Percentiles rank a stretch among this genome's conserved stretches.
Evolutionary conservation across 2,329 filamentous ascomycete genomes (phyloP).

Genomic region (Penicillium frequentans): DNA sequence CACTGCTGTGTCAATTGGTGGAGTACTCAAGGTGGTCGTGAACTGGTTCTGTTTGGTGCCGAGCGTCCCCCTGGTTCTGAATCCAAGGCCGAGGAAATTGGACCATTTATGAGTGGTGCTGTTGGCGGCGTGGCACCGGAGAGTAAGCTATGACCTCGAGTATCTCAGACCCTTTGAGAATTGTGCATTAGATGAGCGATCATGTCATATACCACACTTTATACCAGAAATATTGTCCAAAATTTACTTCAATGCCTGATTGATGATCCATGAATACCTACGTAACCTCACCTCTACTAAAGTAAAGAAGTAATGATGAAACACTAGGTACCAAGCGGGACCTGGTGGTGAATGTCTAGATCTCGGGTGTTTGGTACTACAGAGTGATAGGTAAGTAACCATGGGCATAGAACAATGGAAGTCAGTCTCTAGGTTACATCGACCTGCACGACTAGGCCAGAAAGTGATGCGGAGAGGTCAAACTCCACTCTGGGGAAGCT

Average conservation of each 20-base stretch:
- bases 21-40: constrained; percentile 64
- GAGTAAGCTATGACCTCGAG: constrained; percentile 50
- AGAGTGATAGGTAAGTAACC: background rate
- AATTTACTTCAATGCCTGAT: background rate
- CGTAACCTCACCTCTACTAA: no score
- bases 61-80: constrained; percentile 13
- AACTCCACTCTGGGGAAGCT: background rate
- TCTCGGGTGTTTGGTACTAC: background rate
- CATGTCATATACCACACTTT: constrained; percentile 4
- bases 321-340: background rate
- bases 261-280: no score
- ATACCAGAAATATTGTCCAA: background rate
- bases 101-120: constrained; percentile 58
- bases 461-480: constrained; percentile 3
- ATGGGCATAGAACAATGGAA: background rate
- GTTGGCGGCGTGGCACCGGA: constrained; percentile 39
- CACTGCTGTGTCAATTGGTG: constrained; percentile 83
- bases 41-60: constrained; percentile 53
- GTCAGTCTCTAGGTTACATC: constrained; percentile 5
- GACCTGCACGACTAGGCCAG: constrained; percentile 11
- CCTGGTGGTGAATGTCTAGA: no score
- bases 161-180: background rate
- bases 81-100: constrained; percentile 25
- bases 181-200: constrained; percentile 8
- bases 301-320: background rate